Conservation (phyloP, 257 asterid genomes). For the Leptodermis oblonga region DNA sequence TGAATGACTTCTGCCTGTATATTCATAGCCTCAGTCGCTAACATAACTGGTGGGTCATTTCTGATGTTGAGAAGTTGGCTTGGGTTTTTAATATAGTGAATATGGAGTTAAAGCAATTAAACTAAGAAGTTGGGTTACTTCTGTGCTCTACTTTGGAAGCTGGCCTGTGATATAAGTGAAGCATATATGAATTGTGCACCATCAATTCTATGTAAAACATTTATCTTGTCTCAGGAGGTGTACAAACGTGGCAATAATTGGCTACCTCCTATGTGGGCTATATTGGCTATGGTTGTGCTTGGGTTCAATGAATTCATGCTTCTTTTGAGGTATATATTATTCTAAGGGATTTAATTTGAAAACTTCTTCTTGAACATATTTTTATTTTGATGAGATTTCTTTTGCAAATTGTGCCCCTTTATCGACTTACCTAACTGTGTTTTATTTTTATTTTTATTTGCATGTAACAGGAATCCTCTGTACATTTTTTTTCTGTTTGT, state of each 20-base stretch:
- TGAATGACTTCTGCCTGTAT: background rate
- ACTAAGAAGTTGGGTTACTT: background rate
- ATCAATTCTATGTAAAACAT: background rate
- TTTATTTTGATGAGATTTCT: no score
- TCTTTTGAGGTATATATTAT: constrained; percentile 51
- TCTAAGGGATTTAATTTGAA: background rate
- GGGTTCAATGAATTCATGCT: constrained; percentile 68
- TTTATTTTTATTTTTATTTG: background rate
- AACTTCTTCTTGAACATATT: background rate
- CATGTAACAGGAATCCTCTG: constrained; percentile 53
- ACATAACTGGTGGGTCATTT: background rate
- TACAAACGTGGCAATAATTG: constrained; percentile 42
- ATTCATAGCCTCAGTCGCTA: background rate
- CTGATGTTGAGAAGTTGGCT: background rate
- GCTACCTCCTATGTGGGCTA: constrained; percentile 72
- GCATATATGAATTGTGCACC: background rate
- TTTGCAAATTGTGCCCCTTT: background rate
- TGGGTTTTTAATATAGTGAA: background rate
- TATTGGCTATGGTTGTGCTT: constrained; percentile 48
- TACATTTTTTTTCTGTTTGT: constrained; percentile 45
- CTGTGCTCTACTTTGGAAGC: background rate
- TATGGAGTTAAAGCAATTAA: background rate
- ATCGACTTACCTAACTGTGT: background rate
- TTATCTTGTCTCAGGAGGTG: constrained; percentile 41
- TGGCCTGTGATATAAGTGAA: background rate